These are phyloP conservation scores for Graphilbum ipis-grandicollis DNA, from an alignment of 2,329 filamentous ascomycete genomes.

Conservation along the genomic window DNA sequence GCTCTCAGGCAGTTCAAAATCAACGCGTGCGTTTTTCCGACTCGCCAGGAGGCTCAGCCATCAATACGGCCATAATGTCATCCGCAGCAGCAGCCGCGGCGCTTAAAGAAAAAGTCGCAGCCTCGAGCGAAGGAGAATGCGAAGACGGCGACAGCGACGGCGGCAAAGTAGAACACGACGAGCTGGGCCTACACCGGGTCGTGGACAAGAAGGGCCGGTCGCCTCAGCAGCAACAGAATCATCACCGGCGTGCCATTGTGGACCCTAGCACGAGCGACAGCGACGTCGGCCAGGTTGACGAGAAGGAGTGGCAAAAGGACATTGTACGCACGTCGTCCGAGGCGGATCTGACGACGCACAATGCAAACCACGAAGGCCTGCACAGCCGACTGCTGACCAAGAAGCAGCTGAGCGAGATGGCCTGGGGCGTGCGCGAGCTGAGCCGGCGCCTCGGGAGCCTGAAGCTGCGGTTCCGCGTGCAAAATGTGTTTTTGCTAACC, in stretches of 20 bases:
- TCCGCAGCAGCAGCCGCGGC: not conserved
- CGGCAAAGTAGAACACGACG: not conserved
- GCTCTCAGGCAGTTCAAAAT: no score
- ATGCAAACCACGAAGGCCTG: not conserved
- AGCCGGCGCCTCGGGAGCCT: conserved; percentile 74
- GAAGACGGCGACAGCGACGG: not conserved
- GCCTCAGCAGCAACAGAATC: not conserved
- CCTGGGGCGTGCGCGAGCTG: conserved; percentile 82
- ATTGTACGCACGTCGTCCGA: conserved; percentile 27
- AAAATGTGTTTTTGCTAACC: conserved; percentile 71
- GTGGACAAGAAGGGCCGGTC: conserved; percentile 19
- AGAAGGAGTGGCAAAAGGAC: conserved; percentile 34
- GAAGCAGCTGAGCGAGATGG: conserved; percentile 91
- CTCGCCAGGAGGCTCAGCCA: not conserved
- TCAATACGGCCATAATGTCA: not conserved
- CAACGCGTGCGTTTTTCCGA: no score
- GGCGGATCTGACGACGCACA: conserved; percentile 15
- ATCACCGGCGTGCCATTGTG: conserved; percentile 13
- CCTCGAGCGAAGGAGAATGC: not conserved
- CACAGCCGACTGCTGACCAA: conserved; percentile 74
- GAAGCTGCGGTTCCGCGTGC: conserved; percentile 64
- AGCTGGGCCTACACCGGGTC: conserved; percentile 10
- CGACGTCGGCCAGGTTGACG: conserved; percentile 35
- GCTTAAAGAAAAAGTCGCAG: no score
- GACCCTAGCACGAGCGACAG: conserved; percentile 24